phyloP scores from a whole-genome alignment of 805 yeast genomes.

The Kregervanrija pseudodelftensis region DNA sequence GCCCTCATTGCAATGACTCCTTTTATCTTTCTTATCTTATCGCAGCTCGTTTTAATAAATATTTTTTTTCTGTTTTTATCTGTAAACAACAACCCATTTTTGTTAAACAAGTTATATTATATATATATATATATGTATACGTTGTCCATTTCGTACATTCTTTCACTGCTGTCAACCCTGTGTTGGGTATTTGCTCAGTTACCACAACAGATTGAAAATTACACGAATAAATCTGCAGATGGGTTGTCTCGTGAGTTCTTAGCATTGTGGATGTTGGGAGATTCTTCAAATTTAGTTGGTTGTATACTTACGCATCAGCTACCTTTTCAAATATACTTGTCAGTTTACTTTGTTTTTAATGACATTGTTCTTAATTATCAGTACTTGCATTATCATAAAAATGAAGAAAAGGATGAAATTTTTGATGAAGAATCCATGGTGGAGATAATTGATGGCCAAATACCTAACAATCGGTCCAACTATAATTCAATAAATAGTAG shows the following conservation, averaged over 20 bases:
- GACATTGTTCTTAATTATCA: slow-evolving; percentile 66
- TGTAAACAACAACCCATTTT: neutral
- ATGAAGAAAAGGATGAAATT: neutral
- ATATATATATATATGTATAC: neutral
- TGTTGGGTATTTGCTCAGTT: slow-evolving; percentile 31
- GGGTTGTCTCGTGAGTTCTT: slow-evolving; percentile 27
- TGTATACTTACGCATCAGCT: slow-evolving; percentile 71
- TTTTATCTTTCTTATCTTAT: no score
- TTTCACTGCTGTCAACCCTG: slow-evolving; percentile 25
- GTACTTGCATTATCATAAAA: slow-evolving; percentile 50
- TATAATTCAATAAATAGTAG: neutral
- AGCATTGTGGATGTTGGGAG: slow-evolving; percentile 29
- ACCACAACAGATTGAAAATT: slow-evolving; percentile 30
- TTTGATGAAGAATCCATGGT: neutral
- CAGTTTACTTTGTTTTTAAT: slow-evolving; percentile 65
- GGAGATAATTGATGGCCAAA: neutral
- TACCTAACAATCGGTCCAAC: neutral
- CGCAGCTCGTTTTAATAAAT: no score
- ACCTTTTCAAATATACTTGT: slow-evolving; percentile 70
- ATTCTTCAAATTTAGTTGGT: slow-evolving; percentile 42
- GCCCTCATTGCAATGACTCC: no score
- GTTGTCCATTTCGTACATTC: slow-evolving; percentile 1
- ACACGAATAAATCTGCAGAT: slow-evolving; percentile 23
- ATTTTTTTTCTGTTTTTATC: no score
- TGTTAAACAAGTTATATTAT: neutral